Percentiles rank a stretch among this genome's conserved stretches.
These are phyloP conservation scores for Boletus barrowsii DNA, from an alignment of 768 basidiomycete genomes.

Conservation along the genomic window DNA sequence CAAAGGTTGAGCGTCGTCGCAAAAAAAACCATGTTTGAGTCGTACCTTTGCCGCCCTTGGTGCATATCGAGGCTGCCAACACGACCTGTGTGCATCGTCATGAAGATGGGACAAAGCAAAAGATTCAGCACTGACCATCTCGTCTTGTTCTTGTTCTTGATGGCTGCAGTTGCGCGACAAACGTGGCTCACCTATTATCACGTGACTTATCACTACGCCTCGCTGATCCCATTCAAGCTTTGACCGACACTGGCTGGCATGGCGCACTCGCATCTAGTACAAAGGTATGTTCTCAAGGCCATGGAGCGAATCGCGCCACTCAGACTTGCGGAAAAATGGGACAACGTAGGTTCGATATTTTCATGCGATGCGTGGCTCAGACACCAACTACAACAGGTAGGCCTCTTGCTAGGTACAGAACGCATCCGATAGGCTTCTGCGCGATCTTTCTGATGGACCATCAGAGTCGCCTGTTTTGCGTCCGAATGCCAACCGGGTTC, in stretches of 20 bases:
- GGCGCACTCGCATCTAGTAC: constrained; percentile 13
- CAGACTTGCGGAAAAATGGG: constrained; percentile 85
- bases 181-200: constrained; percentile 12
- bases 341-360: constrained; percentile 66
- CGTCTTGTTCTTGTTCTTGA: not conserved
- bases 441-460: constrained; percentile 3
- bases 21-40: constrained; percentile 10
- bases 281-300: constrained; percentile 54
- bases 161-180: constrained; percentile 1
- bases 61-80: constrained; percentile 91
- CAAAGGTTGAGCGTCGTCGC: not conserved
- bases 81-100: constrained; percentile 59
- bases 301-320: constrained; percentile 88
- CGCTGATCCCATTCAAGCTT: no score
- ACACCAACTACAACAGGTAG: constrained; percentile 47
- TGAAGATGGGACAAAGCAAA: not conserved
- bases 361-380: not conserved
- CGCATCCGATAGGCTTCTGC: constrained; percentile 2
- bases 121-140: constrained; percentile 20
- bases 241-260: not conserved
- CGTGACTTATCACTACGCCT: constrained; percentile 8
- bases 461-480: constrained; percentile 54
- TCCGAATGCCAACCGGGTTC: constrained; percentile 44
- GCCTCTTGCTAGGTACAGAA: constrained; percentile 63
- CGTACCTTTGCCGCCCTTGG: constrained; percentile 88